Conservation (phyloP, 2,329 filamentous ascomycete genomes). For the Magnaporthiopsis poae region DNA sequence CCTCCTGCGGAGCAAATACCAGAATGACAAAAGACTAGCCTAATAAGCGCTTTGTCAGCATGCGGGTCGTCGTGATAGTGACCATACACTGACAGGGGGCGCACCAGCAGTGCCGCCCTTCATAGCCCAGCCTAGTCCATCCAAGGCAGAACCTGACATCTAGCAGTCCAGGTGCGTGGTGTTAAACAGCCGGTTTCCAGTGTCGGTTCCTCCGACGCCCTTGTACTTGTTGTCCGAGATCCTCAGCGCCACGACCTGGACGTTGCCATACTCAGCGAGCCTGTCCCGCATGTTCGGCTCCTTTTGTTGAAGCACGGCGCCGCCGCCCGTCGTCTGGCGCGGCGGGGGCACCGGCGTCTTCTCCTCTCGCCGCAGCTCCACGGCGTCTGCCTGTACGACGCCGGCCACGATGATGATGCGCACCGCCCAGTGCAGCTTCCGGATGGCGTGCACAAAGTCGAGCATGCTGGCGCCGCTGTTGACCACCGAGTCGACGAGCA, state of each 20-base stretch:
- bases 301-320: no score
- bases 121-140: no score
- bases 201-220: slow-evolving; percentile 43
- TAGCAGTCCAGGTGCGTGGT: slow-evolving; percentile 32
- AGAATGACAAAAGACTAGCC: no score
- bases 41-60: no score
- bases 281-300: slow-evolving; percentile 9
- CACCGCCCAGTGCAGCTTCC: slow-evolving; percentile 25
- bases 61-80: no score
- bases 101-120: no score
- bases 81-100: no score
- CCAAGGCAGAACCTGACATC: not conserved
- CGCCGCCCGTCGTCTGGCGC: no score
- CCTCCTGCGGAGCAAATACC: no score
- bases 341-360: not conserved
- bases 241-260: slow-evolving; percentile 41
- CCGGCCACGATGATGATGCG: slow-evolving; percentile 45
- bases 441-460: slow-evolving; percentile 39
- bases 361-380: not conserved
- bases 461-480: slow-evolving; percentile 44
- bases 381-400: slow-evolving; percentile 36
- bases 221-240: slow-evolving; percentile 47
- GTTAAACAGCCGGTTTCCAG: slow-evolving; percentile 50
- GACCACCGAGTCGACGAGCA: slow-evolving; percentile 53
- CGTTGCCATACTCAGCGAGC: slow-evolving; percentile 17